Conservation (phyloP, 2,329 filamentous ascomycete genomes). For the Aspergillus clavatus region DNA sequence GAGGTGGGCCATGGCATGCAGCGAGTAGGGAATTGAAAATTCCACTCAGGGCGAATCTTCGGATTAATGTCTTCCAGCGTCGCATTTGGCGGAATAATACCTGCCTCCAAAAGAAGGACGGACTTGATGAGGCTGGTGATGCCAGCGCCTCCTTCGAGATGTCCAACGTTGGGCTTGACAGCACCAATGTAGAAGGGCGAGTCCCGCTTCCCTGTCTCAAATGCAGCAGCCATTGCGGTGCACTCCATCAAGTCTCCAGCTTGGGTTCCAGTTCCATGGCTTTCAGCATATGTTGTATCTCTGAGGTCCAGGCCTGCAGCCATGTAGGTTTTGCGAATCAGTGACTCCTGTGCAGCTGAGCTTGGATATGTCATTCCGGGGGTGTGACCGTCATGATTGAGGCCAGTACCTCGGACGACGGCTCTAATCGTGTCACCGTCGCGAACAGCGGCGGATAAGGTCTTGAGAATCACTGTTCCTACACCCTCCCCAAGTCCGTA, state of each 20-base stretch:
- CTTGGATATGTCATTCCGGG: slow-evolving; percentile 19
- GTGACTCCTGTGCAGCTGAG: slow-evolving; percentile 16
- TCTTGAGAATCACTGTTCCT: slow-evolving; percentile 25
- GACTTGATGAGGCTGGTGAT: slow-evolving; percentile 19
- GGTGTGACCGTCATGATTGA: slow-evolving; percentile 20
- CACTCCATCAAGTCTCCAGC: slow-evolving; percentile 6
- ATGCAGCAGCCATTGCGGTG: slow-evolving; percentile 2
- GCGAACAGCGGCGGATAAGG: slow-evolving; percentile 19
- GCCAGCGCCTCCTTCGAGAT: slow-evolving; percentile 11
- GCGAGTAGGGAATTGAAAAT: neutral
- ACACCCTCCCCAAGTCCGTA: slow-evolving; percentile 29
- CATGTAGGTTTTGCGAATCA: slow-evolving; percentile 31
- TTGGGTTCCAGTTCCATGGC: slow-evolving; percentile 32
- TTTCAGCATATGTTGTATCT: slow-evolving; percentile 33
- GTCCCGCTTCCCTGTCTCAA: neutral
- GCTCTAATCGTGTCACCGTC: slow-evolving; percentile 26
- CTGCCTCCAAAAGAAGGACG: slow-evolving; percentile 15
- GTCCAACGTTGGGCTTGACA: slow-evolving; percentile 29
- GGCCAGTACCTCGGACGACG: slow-evolving; percentile 20
- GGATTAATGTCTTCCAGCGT: slow-evolving; percentile 16
- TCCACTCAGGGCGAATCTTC: slow-evolving; percentile 3
- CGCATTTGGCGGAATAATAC: slow-evolving; percentile 15
- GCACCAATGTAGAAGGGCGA: slow-evolving; percentile 7
- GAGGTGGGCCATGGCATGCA: slow-evolving; percentile 7
- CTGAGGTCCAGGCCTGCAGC: slow-evolving; percentile 17